Conservation (phyloP, 2,329 filamentous ascomycete species). For the Bipolaris sorokiniana region DNA sequence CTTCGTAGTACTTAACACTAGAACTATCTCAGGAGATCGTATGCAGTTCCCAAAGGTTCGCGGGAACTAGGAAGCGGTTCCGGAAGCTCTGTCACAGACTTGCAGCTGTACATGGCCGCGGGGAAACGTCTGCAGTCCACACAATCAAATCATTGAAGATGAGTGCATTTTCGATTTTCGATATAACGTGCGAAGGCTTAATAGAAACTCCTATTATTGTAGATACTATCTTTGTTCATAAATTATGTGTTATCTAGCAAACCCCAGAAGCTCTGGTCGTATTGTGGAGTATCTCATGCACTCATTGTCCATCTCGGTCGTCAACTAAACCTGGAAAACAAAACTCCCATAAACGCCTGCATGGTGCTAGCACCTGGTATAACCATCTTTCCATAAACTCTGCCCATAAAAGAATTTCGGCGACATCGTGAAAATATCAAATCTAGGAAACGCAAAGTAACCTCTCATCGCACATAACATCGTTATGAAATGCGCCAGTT, state of each 20-base stretch:
- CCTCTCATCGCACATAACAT: neutral
- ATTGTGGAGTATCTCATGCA: neutral
- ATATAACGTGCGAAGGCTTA: neutral
- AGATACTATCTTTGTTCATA: neutral
- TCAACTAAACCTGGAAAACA: neutral
- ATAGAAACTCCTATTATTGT: neutral
- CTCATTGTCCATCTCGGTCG: neutral
- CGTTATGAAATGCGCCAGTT: neutral
- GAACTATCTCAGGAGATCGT: neutral
- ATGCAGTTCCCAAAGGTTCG: neutral
- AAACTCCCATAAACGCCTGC: neutral
- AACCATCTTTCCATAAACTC: neutral
- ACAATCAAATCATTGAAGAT: neutral
- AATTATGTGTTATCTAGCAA: neutral
- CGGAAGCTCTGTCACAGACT: neutral
- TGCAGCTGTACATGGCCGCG: neutral
- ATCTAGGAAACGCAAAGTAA: constrained; percentile 17
- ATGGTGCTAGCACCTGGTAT: constrained; percentile 8
- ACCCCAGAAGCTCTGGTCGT: neutral
- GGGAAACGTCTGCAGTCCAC: neutral
- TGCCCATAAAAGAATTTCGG: constrained; percentile 1
- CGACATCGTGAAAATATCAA: neutral
- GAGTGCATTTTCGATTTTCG: neutral
- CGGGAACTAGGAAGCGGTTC: constrained; percentile 16
- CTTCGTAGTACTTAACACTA: neutral